These are phyloP conservation scores for Choiromyces venosus DNA, from an alignment of 495 filamentous ascomycete species.

Conservation along the genomic window DNA sequence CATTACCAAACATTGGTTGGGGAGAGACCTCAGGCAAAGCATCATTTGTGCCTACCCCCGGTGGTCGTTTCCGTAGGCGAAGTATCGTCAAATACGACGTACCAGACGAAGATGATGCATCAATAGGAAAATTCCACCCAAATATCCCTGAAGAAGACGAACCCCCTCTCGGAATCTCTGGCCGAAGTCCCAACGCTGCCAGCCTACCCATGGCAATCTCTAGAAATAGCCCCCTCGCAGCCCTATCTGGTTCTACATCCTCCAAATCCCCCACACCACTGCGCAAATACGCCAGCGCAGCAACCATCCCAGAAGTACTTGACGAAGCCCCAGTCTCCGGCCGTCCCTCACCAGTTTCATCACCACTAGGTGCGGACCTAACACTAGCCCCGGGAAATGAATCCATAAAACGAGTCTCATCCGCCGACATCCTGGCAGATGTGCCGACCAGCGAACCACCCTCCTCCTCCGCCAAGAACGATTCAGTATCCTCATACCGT, in stretches of 20 bases:
- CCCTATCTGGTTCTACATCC: slow-evolving; percentile 10
- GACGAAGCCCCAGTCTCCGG: slow-evolving; percentile 17
- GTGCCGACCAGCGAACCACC: slow-evolving; percentile 8
- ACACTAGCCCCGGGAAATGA: background rate
- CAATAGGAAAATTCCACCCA: slow-evolving; percentile 7
- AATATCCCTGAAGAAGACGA: slow-evolving; percentile 23
- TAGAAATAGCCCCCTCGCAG: slow-evolving; percentile 30
- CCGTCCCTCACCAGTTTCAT: slow-evolving; percentile 17
- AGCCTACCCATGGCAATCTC: slow-evolving; percentile 36
- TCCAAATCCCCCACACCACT: slow-evolving; percentile 14
- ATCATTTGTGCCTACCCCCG: slow-evolving; percentile 26
- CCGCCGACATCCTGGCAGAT: slow-evolving; percentile 26
- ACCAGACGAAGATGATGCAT: slow-evolving; percentile 27
- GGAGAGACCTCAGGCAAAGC: slow-evolving; percentile 9
- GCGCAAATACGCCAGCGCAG: background rate
- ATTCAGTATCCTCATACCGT: slow-evolving; percentile 35
- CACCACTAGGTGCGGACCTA: slow-evolving; percentile 12
- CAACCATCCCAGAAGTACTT: slow-evolving; percentile 3
- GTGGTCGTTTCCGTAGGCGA: slow-evolving; percentile 37
- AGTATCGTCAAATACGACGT: slow-evolving; percentile 41
- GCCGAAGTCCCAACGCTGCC: slow-evolving; percentile 30
- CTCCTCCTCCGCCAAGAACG: slow-evolving; percentile 14
- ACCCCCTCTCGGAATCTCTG: background rate
- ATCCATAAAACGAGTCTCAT: slow-evolving; percentile 8
- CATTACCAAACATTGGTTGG: slow-evolving; percentile 31